These are phyloP conservation scores for Noccaea bulbosa DNA, from an alignment of 345 rosid genomes.

Conservation along the genomic window DNA sequence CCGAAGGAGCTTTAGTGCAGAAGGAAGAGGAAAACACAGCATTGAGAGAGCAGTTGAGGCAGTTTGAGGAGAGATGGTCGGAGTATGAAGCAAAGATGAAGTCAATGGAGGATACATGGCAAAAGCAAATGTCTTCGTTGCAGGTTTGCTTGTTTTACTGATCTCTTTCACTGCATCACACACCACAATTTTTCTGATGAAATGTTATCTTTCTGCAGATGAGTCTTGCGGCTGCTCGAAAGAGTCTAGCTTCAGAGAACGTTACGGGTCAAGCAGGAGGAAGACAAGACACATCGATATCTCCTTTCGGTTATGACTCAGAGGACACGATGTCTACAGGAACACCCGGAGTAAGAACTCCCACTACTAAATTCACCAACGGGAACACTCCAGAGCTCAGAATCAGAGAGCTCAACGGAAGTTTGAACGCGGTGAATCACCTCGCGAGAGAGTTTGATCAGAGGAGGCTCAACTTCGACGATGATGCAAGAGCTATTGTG, in stretches of 20 bases:
- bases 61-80: constrained; percentile 70
- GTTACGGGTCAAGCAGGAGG: constrained; percentile 52
- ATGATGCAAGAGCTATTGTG: constrained; percentile 58
- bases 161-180: constrained; percentile 5
- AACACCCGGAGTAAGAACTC: constrained; percentile 68
- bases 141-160: constrained; percentile 43
- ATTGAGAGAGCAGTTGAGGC: constrained; percentile 70
- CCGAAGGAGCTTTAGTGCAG: constrained; percentile 66
- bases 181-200: constrained; percentile 20
- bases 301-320: constrained; percentile 67
- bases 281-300: constrained; percentile 56
- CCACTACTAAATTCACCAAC: constrained; percentile 46
- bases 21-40: constrained; percentile 87
- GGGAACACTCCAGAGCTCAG: constrained; percentile 49
- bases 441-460: constrained; percentile 80
- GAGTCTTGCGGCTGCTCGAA: constrained; percentile 81
- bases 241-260: constrained; percentile 66
- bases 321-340: constrained; percentile 69
- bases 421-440: constrained; percentile 53
- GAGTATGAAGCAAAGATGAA: constrained; percentile 90
- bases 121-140: constrained; percentile 83
- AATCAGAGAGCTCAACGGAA: constrained; percentile 64
- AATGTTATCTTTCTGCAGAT: constrained; percentile 49
- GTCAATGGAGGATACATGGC: constrained; percentile 95
- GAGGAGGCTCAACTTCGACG: constrained; percentile 66